These are phyloP conservation scores for Neostapfia colusana DNA, from an alignment of 176 grass and related monocot genomes.

Conservation along the genomic window DNA sequence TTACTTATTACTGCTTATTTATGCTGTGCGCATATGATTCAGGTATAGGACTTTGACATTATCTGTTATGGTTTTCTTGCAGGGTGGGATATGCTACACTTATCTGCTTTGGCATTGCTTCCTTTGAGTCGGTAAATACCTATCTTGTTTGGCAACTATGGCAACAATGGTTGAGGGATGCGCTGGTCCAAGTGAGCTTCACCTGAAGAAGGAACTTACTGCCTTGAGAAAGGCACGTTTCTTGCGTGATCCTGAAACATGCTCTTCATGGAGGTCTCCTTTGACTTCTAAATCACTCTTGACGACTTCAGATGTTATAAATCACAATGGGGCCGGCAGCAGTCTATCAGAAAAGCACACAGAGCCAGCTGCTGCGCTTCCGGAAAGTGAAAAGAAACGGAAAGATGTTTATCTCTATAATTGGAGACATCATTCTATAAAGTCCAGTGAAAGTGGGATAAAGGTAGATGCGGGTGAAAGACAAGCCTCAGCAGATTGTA, in stretches of 20 bases:
- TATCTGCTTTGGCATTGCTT: conserved; percentile 20
- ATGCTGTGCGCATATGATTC: conserved; percentile 8
- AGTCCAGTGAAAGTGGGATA: conserved; percentile 74
- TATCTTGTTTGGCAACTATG: conserved; percentile 34
- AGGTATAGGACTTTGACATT: conserved; percentile 28
- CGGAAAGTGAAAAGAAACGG: conserved; percentile 62
- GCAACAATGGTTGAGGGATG: conserved; percentile 54
- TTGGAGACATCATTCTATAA: conserved; percentile 83
- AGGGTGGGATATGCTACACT: conserved; percentile 23
- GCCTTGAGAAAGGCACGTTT: conserved; percentile 70
- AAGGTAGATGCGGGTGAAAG: conserved; percentile 57
- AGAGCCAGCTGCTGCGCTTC: conserved; percentile 36
- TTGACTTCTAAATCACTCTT: conserved; percentile 72
- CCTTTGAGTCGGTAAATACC: conserved; percentile 25
- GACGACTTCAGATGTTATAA: conserved; percentile 44
- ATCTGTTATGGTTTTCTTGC: conserved; percentile 28
- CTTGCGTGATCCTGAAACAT: conserved; percentile 88
- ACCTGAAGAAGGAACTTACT: conserved; percentile 93
- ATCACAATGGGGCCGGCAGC: conserved; percentile 37
- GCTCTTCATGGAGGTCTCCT: conserved; percentile 80
- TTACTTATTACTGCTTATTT: background rate
- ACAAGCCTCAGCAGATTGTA: conserved; percentile 55
- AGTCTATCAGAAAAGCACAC: conserved; percentile 37
- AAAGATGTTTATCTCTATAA: conserved; percentile 95
- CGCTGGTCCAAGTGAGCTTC: conserved; percentile 81